Evolutionary conservation across 2,329 filamentous ascomycete genomes (phyloP).

Genomic region (Scytalidium lignicola): DNA sequence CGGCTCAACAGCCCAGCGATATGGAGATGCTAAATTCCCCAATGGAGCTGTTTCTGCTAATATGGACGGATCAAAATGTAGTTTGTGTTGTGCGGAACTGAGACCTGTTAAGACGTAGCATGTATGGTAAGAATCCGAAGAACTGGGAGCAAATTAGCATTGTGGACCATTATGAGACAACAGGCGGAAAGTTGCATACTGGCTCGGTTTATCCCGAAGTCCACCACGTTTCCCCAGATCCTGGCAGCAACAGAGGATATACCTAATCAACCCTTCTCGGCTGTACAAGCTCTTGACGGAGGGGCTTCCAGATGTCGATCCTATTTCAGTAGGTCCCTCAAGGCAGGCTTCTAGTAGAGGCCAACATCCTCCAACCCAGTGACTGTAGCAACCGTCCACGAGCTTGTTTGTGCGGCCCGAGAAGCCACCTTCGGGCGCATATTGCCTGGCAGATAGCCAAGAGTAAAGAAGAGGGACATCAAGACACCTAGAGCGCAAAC

Average conservation of each 20-base stretch:
- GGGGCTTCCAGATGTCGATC: conserved; percentile 6
- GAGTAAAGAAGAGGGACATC: conserved; percentile 71
- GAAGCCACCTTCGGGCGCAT: conserved; percentile 87
- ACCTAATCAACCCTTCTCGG: conserved; percentile 78
- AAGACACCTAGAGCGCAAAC: conserved; percentile 56
- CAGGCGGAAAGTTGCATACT: conserved; percentile 48
- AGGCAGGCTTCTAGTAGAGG: conserved; percentile 79
- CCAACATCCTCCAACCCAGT: conserved; percentile 97
- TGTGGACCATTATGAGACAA: conserved; percentile 1
- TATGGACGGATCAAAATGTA: conserved; percentile 36
- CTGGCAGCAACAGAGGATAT: conserved; percentile 87
- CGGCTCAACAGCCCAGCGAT: conserved; percentile 36
- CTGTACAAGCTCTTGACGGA: conserved; percentile 59
- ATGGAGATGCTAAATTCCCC: conserved; percentile 27
- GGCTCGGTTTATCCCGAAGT: conserved; percentile 87
- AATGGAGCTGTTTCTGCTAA: conserved; percentile 27
- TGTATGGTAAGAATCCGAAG: conserved; percentile 84
- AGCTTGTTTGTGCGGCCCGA: conserved; percentile 95
- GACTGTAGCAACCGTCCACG: conserved; percentile 96
- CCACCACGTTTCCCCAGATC: conserved; percentile 67
- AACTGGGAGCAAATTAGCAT: conserved; percentile 38
- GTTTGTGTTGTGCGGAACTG: conserved; percentile 72
- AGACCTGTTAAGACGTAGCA: conserved; percentile 87
- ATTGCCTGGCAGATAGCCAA: conserved; percentile 88
- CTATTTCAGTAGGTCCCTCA: conserved; percentile 40